Evolutionary conservation across 2,329 filamentous ascomycete species (phyloP).

Genomic region (Monilinia laxa): DNA sequence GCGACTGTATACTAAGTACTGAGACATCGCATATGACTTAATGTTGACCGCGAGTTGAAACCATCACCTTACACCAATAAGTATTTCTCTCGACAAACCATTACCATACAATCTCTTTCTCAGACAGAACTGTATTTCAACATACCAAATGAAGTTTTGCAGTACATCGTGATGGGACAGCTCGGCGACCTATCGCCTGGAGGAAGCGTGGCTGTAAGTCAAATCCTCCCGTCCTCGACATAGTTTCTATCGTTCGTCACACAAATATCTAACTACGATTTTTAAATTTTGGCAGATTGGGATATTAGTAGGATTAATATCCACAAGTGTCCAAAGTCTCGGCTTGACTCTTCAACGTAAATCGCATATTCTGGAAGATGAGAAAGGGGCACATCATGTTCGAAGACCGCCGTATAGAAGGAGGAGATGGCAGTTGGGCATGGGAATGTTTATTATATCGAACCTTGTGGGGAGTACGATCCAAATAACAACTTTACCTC

Average conservation of each 20-base stretch:
- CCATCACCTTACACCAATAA: slow-evolving; percentile 17
- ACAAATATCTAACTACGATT: slow-evolving; percentile 19
- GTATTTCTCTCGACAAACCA: neutral
- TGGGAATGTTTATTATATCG: slow-evolving; percentile 94
- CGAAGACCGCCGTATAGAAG: slow-evolving; percentile 85
- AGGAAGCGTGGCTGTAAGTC: slow-evolving; percentile 71
- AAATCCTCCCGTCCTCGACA: slow-evolving; percentile 27
- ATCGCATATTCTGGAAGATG: slow-evolving; percentile 96
- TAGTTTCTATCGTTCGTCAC: slow-evolving; percentile 16
- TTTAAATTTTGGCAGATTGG: slow-evolving; percentile 62
- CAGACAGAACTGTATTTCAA: slow-evolving; percentile 24
- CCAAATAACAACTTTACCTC: slow-evolving; percentile 91
- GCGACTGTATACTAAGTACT: slow-evolving; percentile 11
- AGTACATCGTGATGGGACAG: slow-evolving; percentile 58
- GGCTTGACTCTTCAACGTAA: slow-evolving; percentile 96
- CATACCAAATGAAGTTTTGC: slow-evolving; percentile 39
- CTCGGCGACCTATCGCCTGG: slow-evolving; percentile 74
- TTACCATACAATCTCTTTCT: slow-evolving; percentile 19
- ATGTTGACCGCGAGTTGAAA: slow-evolving; percentile 21
- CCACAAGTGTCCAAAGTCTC: slow-evolving; percentile 91
- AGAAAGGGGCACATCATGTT: slow-evolving; percentile 74
- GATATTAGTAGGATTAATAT: slow-evolving; percentile 87
- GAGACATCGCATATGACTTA: slow-evolving; percentile 25
- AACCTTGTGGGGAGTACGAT: slow-evolving; percentile 95
- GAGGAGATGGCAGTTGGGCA: slow-evolving; percentile 92